Evolutionary conservation across 2,329 filamentous ascomycete species (phyloP).

Genomic region (Talaromyces atroroseus): DNA sequence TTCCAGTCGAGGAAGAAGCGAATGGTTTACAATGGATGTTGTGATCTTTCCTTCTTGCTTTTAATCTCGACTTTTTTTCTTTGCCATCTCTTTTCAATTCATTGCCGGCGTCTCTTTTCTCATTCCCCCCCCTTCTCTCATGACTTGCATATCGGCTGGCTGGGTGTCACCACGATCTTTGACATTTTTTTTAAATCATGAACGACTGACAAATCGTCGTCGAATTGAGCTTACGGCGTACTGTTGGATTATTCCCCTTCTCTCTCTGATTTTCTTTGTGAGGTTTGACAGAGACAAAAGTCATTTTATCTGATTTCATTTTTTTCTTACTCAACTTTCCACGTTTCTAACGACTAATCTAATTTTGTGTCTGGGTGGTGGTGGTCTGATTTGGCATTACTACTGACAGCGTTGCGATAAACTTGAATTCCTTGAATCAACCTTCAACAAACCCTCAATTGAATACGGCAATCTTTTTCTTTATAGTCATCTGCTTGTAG

Average conservation of each 20-base stretch:
- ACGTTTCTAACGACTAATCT: no score
- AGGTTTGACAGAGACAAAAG: background rate
- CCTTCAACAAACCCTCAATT: no score
- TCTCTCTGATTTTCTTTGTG: background rate
- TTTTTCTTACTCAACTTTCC: background rate
- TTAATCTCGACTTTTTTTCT: background rate
- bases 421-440: no score
- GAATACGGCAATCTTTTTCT: no score
- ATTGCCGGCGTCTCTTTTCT: constrained; percentile 10
- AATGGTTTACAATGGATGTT: constrained; percentile 93
- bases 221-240: background rate
- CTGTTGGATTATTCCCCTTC: background rate
- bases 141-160: constrained; percentile 7
- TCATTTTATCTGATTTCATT: background rate
- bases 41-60: constrained; percentile 14
- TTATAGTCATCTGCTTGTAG: no score
- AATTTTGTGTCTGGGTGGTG: background rate
- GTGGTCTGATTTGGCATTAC: background rate
- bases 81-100: background rate
- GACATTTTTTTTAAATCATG: background rate
- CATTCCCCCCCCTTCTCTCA: background rate
- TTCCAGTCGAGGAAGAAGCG: constrained; percentile 87
- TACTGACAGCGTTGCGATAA: no score
- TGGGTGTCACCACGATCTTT: constrained; percentile 1
- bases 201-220: background rate